Evolutionary conservation across 1,284 basidiomycete species (phyloP).

Genomic region (Coniophora puteana): DNA sequence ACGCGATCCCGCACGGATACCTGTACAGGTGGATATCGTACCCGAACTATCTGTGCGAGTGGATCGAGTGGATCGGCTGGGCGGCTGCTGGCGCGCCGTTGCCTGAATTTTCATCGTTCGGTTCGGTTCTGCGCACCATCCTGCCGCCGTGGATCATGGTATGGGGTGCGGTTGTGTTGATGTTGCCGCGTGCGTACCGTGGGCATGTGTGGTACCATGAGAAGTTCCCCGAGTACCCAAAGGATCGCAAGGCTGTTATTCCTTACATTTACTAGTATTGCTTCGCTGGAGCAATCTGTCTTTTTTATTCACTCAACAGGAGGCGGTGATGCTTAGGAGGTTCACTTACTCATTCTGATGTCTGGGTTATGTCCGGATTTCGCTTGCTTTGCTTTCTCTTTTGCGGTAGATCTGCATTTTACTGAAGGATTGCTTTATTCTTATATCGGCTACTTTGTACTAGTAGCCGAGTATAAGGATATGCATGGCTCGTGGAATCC

Average conservation of each 20-base stretch:
- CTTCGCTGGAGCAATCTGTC: too few species aligned
- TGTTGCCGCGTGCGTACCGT: constrained; percentile 77
- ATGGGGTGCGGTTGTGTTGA: constrained; percentile 61
- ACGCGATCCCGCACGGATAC: constrained; percentile 80
- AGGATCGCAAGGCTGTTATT: constrained; percentile 58
- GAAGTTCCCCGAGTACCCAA: constrained; percentile 70
- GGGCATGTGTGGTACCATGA: constrained; percentile 81
- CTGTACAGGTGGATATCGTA: constrained; percentile 82
- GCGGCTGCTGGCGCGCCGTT: constrained; percentile 59
- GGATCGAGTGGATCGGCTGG: constrained; percentile 83
- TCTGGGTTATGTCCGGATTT: too few species aligned
- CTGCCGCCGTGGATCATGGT: constrained; percentile 79
- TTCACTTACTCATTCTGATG: too few species aligned
- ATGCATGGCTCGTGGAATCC: too few species aligned
- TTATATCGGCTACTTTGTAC: too few species aligned
- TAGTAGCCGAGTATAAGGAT: too few species aligned
- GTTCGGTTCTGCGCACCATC: constrained; percentile 36
- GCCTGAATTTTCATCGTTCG: constrained; percentile 27
- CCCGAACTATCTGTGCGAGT: constrained; percentile 93
- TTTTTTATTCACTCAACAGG: too few species aligned
- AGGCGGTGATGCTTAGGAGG: too few species aligned
- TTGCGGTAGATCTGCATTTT: too few species aligned
- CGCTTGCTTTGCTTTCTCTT: too few species aligned
- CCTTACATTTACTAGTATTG: constrained; percentile 57
- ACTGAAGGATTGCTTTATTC: too few species aligned